Percentiles rank a stretch among this genome's conserved stretches.
These are phyloP conservation scores for Sporothrix euskadiensis DNA, from an alignment of 2,329 filamentous ascomycete species.

Conservation along the genomic window DNA sequence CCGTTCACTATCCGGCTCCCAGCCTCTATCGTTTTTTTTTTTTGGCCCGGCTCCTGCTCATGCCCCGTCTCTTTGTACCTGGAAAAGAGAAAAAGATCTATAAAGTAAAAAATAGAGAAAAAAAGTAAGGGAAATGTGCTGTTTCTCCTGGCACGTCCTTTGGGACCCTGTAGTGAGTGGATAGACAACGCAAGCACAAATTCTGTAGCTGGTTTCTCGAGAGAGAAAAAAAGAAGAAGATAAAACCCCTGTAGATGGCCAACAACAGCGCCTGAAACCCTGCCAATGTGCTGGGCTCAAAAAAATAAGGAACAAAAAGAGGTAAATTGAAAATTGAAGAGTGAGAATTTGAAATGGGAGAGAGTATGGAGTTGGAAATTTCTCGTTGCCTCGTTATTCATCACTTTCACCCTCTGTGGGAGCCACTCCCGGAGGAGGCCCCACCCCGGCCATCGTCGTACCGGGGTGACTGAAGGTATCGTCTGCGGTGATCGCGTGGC, in stretches of 20 bases:
- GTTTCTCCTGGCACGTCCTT: neutral
- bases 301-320: neutral
- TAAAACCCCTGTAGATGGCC: neutral
- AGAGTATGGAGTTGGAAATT: slow-evolving; percentile 12
- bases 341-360: neutral
- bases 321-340: neutral
- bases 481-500: slow-evolving; percentile 49
- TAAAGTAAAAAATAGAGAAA: neutral
- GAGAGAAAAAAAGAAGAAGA: neutral
- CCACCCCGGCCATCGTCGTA: slow-evolving; percentile 33
- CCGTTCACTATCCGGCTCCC: neutral
- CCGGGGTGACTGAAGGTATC: slow-evolving; percentile 41
- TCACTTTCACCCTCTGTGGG: slow-evolving; percentile 5
- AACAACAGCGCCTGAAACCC: neutral
- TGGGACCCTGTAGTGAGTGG: neutral
- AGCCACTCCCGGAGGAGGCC: neutral
- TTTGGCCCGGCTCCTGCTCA: neutral
- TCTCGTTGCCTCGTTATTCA: neutral
- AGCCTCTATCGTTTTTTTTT: neutral
- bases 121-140: neutral
- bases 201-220: neutral
- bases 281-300: neutral
- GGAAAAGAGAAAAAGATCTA: neutral
- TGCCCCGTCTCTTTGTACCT: neutral
- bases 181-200: neutral